Evolutionary conservation across 345 rosid genomes (phyloP), one percentile per base, ranked within the genome.

Genomic region (Citrus inodora): DNA sequence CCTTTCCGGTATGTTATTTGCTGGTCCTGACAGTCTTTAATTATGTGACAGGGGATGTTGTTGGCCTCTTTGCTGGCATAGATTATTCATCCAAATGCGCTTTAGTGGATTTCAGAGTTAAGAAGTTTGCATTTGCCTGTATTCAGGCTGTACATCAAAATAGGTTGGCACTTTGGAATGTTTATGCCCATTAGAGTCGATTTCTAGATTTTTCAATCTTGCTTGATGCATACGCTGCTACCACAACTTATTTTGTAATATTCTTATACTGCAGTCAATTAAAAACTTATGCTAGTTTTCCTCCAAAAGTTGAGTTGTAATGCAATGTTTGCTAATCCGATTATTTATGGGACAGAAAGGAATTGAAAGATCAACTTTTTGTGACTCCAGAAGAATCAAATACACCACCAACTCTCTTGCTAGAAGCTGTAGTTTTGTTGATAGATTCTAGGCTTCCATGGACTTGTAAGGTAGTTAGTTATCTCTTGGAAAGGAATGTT

Each of bases 361-460:
- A 76, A 79, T 79, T 92, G 78, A 88, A 83, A 83, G 92, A 90
- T 78, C 92, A 90, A 69, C 88, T 91, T 74, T 77, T 87, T 76
- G 81, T 70, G 76, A 83, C 88, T 67, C 80, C 82, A 7, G 79
- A 81, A 72, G 93, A 88, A 71, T 80, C 86, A 70, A 80, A 80
- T 84, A 74, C 48, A 67, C 78, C 92, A 70, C 81, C 89, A 67
- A 76, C 86, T 75, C 74, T 89, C 70, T 85, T 97, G 87, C 87
- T 97, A 75, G 95, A 92, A 86, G 88, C 92, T 76, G 83, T 90
- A 68, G 81, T 83, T 56, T 71, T 87, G 74, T 84, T 96, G 83
- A 82, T 92, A 74, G 93, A 92, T 86, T 89, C 94, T 80, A 88
- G 87, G 87, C 90, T 88, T 82, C 99, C 98, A 67, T 94, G 98